Evolutionary conservation across 2,329 filamentous ascomycete genomes (phyloP).

Genomic region (Bipolaris bicolor): DNA sequence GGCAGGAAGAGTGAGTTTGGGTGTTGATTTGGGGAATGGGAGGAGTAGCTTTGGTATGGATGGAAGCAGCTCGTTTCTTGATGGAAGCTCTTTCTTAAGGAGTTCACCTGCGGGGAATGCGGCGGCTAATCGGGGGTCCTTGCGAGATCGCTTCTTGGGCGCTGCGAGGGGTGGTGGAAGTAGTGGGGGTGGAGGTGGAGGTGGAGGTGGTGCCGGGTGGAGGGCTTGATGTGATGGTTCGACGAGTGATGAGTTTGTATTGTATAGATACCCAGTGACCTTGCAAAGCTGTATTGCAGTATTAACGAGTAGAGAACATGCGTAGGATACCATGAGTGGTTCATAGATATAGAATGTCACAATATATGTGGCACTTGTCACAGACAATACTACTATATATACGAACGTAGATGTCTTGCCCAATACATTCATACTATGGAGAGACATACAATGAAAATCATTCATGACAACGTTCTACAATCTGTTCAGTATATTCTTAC

Average conservation of each 20-base stretch:
- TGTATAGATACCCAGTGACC: conserved; percentile 7
- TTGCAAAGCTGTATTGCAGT: background rate
- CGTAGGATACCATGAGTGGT: background rate
- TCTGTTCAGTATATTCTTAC: too few species aligned
- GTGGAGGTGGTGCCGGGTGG: conserved; percentile 17
- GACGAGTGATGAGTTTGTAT: conserved; percentile 6
- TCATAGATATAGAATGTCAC: background rate
- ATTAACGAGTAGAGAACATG: background rate
- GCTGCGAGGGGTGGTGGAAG: conserved; percentile 26
- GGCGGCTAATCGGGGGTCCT: conserved; percentile 33
- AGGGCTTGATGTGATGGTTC: conserved; percentile 9
- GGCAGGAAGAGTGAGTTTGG: conserved; percentile 23
- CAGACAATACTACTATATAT: too few species aligned
- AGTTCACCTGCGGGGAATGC: conserved; percentile 40
- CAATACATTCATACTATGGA: too few species aligned
- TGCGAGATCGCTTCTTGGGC: conserved; percentile 40
- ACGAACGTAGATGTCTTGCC: too few species aligned
- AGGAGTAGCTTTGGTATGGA: conserved; percentile 43
- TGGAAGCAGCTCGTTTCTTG: conserved; percentile 46
- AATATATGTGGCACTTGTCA: background rate
- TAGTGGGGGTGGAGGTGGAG: conserved; percentile 18
- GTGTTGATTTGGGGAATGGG: conserved; percentile 29
- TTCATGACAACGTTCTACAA: too few species aligned
- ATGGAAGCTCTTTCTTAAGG: conserved; percentile 45
- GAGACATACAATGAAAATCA: too few species aligned